Conservation (phyloP, 768 basidiomycete genomes). For the Collybiopsis luxurians region DNA sequence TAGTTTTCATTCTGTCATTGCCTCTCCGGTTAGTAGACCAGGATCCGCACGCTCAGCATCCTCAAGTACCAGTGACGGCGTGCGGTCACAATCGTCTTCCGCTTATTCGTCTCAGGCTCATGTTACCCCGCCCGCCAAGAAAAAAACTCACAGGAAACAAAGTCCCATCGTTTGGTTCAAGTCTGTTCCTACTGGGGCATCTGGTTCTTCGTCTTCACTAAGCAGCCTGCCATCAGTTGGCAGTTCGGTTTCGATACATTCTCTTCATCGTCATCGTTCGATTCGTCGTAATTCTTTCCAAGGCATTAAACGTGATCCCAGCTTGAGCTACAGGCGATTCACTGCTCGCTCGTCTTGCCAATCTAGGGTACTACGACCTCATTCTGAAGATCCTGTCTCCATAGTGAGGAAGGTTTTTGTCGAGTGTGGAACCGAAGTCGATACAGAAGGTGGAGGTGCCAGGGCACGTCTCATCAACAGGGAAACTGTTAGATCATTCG, state of each 20-base stretch:
- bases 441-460: slow-evolving; percentile 1
- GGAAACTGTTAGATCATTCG: slow-evolving; percentile 4
- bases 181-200: neutral
- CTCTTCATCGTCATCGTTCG: neutral
- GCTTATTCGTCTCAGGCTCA: neutral
- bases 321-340: neutral
- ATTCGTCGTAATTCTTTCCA: neutral
- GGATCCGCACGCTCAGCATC: neutral
- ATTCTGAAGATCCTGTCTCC: slow-evolving; percentile 3
- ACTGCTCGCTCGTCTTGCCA: slow-evolving; percentile 1
- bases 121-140: neutral
- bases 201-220: neutral
- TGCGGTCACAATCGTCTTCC: neutral
- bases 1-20: neutral
- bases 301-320: neutral
- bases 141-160: slow-evolving; percentile 6
- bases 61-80: neutral
- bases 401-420: slow-evolving; percentile 5
- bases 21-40: slow-evolving; percentile 2
- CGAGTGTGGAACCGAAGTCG: slow-evolving; percentile 1
- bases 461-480: slow-evolving; percentile 1
- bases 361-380: neutral
- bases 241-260: neutral
- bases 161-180: slow-evolving; percentile 6
- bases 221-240: neutral